Conservation (phyloP, 371 early-diverging fungal genomes). For the Coelomomyces lativittatus region DNA sequence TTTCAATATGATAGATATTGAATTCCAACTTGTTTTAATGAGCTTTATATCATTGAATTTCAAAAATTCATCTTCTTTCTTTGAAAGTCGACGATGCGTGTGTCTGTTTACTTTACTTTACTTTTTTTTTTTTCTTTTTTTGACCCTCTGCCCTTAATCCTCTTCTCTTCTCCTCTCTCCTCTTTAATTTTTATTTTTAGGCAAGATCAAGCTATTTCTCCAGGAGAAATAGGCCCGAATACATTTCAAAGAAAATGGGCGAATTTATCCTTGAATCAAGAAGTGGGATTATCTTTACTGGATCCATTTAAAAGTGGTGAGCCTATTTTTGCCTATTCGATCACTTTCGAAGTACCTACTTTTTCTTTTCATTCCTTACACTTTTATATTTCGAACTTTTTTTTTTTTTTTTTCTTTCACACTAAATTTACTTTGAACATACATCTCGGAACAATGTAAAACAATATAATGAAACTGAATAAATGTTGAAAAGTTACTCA, state of each 20-base stretch:
- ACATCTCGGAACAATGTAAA: background rate
- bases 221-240: conserved; percentile 55
- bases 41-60: background rate
- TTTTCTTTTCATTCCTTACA: conserved; percentile 18
- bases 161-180: background rate
- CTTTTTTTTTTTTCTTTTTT: background rate
- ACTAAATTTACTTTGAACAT: background rate
- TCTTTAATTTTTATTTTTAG: conserved; percentile 9
- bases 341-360: background rate
- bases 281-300: conserved; percentile 56
- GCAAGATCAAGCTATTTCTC: conserved; percentile 24
- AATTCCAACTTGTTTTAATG: background rate
- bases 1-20: background rate
- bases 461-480: background rate
- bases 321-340: background rate
- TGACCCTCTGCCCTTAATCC: background rate
- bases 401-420: background rate
- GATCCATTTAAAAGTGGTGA: conserved; percentile 18
- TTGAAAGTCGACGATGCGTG: background rate
- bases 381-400: background rate
- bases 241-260: conserved; percentile 70
- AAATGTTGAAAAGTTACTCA: background rate
- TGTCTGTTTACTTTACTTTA: background rate
- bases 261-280: conserved; percentile 57
- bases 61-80: background rate